Percentiles rank a stretch among this genome's conserved stretches.
Conservation (phyloP, 2,329 filamentous ascomycete genomes). For the Penicillium griseofulvum region DNA sequence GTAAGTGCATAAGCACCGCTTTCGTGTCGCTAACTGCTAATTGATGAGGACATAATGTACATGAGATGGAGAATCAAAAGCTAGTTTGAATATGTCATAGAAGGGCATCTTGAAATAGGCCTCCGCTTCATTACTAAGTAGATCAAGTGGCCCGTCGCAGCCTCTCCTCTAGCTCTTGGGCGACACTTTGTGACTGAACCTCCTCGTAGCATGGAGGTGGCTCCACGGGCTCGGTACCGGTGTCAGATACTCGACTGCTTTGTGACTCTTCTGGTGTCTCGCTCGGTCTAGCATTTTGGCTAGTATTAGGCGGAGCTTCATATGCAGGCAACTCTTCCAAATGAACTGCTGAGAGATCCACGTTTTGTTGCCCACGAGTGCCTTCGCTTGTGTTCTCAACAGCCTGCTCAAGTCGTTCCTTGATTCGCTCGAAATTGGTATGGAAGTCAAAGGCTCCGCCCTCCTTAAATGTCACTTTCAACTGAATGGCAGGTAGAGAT, state of each 20-base stretch:
- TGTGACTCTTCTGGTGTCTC: conserved; percentile 11
- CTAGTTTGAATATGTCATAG: not conserved
- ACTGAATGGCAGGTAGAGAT: conserved; percentile 68
- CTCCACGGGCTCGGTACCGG: conserved; percentile 56
- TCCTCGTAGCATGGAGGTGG: conserved; percentile 92
- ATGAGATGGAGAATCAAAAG: conserved; percentile 3
- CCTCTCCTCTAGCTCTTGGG: conserved; percentile 67
- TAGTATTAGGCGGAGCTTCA: conserved; percentile 56
- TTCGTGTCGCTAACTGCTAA: conserved; percentile 12
- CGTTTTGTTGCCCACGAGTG: conserved; percentile 44
- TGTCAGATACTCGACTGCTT: conserved; percentile 24
- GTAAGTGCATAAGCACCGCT: conserved; percentile 8
- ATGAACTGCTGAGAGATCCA: conserved; percentile 65
- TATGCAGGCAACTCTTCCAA: conserved; percentile 88
- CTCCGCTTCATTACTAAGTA: not conserved
- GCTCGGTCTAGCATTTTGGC: not conserved
- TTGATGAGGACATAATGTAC: conserved; percentile 17
- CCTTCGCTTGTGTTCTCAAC: conserved; percentile 55
- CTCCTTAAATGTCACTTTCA: conserved; percentile 88
- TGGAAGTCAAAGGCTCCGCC: conserved; percentile 94
- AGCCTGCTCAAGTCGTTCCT: conserved; percentile 77
- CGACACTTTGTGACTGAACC: conserved; percentile 76
- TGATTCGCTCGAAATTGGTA: conserved; percentile 75
- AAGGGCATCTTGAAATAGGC: not conserved
- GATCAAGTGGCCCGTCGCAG: conserved; percentile 34